phyloP scores from a whole-genome alignment of 2,329 filamentous ascomycete species.

The Trichoderma lentiforme region DNA sequence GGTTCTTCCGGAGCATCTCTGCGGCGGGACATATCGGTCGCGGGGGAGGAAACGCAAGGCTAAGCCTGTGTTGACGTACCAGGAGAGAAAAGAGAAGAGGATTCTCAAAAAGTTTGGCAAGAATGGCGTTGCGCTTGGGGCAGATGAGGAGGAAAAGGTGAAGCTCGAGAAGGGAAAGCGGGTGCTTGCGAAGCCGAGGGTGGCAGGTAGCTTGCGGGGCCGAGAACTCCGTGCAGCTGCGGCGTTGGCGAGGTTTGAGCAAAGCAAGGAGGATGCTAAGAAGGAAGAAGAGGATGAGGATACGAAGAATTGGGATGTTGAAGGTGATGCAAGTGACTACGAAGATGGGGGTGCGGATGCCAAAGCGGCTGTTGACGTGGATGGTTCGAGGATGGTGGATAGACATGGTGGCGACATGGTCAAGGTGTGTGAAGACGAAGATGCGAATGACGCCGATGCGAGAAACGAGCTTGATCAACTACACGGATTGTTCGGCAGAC shows the following conservation, averaged over 20 bases:
- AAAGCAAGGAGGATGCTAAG: constrained; percentile 43
- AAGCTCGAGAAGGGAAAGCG: constrained; percentile 65
- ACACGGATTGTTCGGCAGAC: constrained; percentile 37
- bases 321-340: constrained; percentile 46
- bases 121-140: constrained; percentile 65
- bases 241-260: constrained; percentile 69
- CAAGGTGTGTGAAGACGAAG: constrained; percentile 71
- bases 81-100: constrained; percentile 68
- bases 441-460: constrained; percentile 44
- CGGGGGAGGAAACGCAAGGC: constrained; percentile 54
- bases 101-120: constrained; percentile 75
- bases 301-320: constrained; percentile 24
- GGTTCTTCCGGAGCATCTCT: constrained; percentile 66
- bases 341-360: constrained; percentile 43
- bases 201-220: constrained; percentile 71
- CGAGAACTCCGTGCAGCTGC: constrained; percentile 74
- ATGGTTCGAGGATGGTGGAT: constrained; percentile 64
- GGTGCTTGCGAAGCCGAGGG: constrained; percentile 63
- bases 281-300: constrained; percentile 40
- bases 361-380: constrained; percentile 52
- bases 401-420: constrained; percentile 64
- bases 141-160: constrained; percentile 62
- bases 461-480: constrained; percentile 62
- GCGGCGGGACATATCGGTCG: constrained; percentile 74
- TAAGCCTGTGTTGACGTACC: constrained; percentile 57